A percentile compares a stretch with the other conserved stretches of the same genome.
phyloP scores from a whole-genome alignment of 257 asterid species.

The Agastache rugosa region DNA sequence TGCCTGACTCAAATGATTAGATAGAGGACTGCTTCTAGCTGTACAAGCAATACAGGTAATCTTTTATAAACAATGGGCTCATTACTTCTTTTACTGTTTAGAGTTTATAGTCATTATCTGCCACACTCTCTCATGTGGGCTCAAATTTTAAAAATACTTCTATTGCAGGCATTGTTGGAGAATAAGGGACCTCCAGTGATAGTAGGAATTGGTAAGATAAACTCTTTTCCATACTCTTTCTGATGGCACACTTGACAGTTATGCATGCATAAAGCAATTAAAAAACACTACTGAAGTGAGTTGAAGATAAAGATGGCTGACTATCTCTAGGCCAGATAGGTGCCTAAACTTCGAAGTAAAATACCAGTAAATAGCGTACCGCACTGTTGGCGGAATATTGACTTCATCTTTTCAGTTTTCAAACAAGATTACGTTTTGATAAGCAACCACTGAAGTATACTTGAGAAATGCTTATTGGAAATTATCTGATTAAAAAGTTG shows the following conservation, averaged over 20 bases:
- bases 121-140: constrained; percentile 26
- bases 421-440: not conserved
- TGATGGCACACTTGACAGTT: constrained; percentile 12
- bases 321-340: not conserved
- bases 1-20: constrained; percentile 96
- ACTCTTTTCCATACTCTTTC: constrained; percentile 33
- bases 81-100: constrained; percentile 26
- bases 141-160: constrained; percentile 27
- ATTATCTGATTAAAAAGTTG: not conserved
- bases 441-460: not conserved
- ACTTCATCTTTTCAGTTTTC: not conserved
- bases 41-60: constrained; percentile 95
- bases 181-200: constrained; percentile 94
- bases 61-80: constrained; percentile 21
- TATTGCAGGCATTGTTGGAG: constrained; percentile 88
- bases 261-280: constrained; percentile 24
- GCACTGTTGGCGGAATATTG: not conserved
- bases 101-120: constrained; percentile 28
- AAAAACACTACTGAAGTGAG: constrained; percentile 6
- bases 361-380: not conserved
- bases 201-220: constrained; percentile 89
- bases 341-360: not conserved
- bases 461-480: not conserved
- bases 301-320: constrained; percentile 21
- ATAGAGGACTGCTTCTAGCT: constrained; percentile 95